These are phyloP conservation scores for Daldinia concentrica DNA, from an alignment of 495 filamentous ascomycete genomes.

Conservation along the genomic window DNA sequence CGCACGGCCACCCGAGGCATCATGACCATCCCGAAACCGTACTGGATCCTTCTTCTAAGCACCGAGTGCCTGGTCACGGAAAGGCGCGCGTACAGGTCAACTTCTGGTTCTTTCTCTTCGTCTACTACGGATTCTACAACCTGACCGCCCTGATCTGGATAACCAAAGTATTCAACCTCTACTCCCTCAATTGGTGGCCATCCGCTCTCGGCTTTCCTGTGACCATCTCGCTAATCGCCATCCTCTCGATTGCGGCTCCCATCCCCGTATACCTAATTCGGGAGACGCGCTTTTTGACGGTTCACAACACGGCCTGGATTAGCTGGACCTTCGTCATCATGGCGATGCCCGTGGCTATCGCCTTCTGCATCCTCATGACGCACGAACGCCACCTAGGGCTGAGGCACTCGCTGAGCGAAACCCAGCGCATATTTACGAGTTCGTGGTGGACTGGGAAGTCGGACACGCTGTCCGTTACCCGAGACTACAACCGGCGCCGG, in stretches of 20 bases:
- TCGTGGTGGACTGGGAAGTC: slow-evolving; percentile 67
- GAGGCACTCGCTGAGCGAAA: slow-evolving; percentile 65
- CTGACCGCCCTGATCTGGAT: slow-evolving; percentile 71
- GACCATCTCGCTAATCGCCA: slow-evolving; percentile 64
- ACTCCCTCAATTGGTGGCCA: slow-evolving; percentile 73
- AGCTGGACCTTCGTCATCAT: slow-evolving; percentile 71
- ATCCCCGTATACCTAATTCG: slow-evolving; percentile 66
- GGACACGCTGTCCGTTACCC: slow-evolving; percentile 49
- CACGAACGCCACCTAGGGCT: slow-evolving; percentile 65
- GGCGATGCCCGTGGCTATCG: slow-evolving; percentile 68
- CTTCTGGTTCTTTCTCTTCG: slow-evolving; percentile 73
- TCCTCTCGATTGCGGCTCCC: slow-evolving; percentile 62
- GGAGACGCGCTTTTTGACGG: slow-evolving; percentile 56
- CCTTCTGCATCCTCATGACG: slow-evolving; percentile 66
- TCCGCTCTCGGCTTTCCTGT: slow-evolving; percentile 65
- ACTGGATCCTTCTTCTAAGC: slow-evolving; percentile 35
- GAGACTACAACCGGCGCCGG: slow-evolving; percentile 37
- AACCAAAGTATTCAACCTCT: slow-evolving; percentile 73
- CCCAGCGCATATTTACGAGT: slow-evolving; percentile 69
- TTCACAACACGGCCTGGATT: slow-evolving; percentile 71
- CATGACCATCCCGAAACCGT: slow-evolving; percentile 33
- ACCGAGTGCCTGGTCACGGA: slow-evolving; percentile 66
- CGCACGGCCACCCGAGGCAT: slow-evolving; percentile 47
- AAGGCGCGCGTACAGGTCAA: slow-evolving; percentile 67
- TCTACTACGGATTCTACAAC: slow-evolving; percentile 73